A percentile compares a stretch with the other conserved stretches of the same genome.
Evolutionary conservation across 2,329 filamentous ascomycete species (phyloP).

Genomic region (Curvularia verruculosa): DNA sequence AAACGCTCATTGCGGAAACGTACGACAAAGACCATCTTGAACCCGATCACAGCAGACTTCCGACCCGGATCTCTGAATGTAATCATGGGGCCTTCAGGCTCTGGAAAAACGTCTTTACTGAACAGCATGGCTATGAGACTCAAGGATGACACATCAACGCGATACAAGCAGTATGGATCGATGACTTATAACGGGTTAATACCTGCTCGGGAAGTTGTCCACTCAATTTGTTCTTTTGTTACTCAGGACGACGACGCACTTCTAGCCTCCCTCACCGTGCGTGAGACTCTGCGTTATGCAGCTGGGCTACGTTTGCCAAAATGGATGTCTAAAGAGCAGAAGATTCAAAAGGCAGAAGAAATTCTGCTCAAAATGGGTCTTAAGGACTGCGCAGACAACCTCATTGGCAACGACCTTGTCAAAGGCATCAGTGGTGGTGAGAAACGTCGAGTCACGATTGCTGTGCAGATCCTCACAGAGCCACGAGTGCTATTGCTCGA

Average conservation of each 20-base stretch:
- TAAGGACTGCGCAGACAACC: slow-evolving; percentile 77
- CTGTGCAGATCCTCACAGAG: slow-evolving; percentile 77
- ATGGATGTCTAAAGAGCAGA: slow-evolving; percentile 72
- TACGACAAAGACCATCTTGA: slow-evolving; percentile 62
- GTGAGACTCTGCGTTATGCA: slow-evolving; percentile 71
- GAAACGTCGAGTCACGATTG: slow-evolving; percentile 78
- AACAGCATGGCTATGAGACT: slow-evolving; percentile 75
- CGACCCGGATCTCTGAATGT: slow-evolving; percentile 72
- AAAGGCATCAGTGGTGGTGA: slow-evolving; percentile 83
- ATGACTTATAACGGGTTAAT: slow-evolving; percentile 73
- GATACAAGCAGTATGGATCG: slow-evolving; percentile 66
- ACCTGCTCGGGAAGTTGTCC: slow-evolving; percentile 71
- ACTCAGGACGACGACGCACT: slow-evolving; percentile 80
- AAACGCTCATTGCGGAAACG: slow-evolving; percentile 63
- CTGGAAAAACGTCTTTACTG: slow-evolving; percentile 75
- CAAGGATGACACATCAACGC: slow-evolving; percentile 65
- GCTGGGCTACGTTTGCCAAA: slow-evolving; percentile 73
- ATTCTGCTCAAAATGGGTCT: slow-evolving; percentile 76
- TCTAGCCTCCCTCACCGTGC: slow-evolving; percentile 74
- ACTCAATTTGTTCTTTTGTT: slow-evolving; percentile 76
- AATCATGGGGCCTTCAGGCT: slow-evolving; percentile 81
- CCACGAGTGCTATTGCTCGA: slow-evolving; percentile 75
- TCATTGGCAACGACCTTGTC: slow-evolving; percentile 73
- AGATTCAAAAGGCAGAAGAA: slow-evolving; percentile 70
- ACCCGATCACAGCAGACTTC: slow-evolving; percentile 70